Evolutionary conservation across 73 alveolate species (phyloP).

Genomic region (Paramecium pentaurelia): DNA sequence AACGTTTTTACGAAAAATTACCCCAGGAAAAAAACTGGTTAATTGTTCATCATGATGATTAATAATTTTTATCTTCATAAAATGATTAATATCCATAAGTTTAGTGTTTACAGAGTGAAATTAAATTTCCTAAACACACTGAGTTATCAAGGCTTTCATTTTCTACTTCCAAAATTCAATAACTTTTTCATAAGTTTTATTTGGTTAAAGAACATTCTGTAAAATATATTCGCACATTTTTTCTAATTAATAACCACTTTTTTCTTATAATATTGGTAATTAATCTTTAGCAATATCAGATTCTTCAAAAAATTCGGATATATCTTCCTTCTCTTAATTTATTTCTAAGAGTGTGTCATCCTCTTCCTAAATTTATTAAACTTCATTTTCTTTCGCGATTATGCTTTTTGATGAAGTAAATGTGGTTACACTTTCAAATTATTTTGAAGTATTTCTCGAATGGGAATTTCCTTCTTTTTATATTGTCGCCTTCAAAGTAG

Average conservation of each 20-base stretch:
- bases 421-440: not conserved
- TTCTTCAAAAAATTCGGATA: not conserved
- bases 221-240: not conserved
- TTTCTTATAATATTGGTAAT: not conserved
- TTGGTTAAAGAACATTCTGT: not conserved
- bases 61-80: not conserved
- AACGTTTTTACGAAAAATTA: not conserved
- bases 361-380: not conserved
- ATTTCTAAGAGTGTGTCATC: not conserved
- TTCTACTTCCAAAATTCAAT: not conserved
- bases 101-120: not conserved
- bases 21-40: not conserved
- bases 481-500: not conserved
- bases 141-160: not conserved
- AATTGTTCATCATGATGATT: not conserved
- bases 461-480: not conserved
- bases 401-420: not conserved
- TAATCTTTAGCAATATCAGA: not conserved
- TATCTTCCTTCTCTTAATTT: not conserved
- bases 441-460: not conserved
- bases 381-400: not conserved
- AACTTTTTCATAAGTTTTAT: not conserved
- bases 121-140: not conserved
- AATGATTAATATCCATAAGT: conserved; percentile 21
- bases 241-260: not conserved